Evolutionary conservation across 306 rosid species (phyloP).

Genomic region (Leucaena leucocephala): DNA sequence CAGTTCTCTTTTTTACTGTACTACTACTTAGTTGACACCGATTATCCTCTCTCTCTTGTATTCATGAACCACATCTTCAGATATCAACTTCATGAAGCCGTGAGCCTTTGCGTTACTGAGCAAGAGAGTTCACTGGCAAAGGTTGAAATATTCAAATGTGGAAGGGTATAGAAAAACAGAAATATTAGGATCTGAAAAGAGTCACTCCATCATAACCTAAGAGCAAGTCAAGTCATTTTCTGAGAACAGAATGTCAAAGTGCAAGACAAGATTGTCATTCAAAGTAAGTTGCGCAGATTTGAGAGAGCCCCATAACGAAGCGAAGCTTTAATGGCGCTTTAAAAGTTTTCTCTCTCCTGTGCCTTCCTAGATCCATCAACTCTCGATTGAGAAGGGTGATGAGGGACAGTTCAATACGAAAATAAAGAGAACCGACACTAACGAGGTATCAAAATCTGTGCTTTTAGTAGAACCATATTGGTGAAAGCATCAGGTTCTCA

Average conservation of each 20-base stretch:
- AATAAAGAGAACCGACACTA: too few relatives aligned
- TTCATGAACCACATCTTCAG: background rate
- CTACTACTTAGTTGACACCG: background rate
- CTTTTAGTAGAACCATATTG: background rate
- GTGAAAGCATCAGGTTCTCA: background rate
- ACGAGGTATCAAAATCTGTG: background rate
- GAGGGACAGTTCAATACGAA: too few relatives aligned
- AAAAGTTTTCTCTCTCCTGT: slow-evolving; percentile 6
- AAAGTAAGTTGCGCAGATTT: slow-evolving; percentile 11
- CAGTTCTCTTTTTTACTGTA: background rate
- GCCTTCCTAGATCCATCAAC: background rate
- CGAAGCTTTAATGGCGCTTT: slow-evolving; percentile 33
- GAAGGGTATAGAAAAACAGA: background rate
- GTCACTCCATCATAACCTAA: background rate
- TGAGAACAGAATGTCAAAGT: slow-evolving; percentile 51
- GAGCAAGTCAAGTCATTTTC: slow-evolving; percentile 52
- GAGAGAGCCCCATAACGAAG: slow-evolving; percentile 25
- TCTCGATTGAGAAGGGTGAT: background rate
- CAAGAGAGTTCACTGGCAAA: background rate
- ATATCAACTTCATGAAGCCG: background rate
- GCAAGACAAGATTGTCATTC: slow-evolving; percentile 44
- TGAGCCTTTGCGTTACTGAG: background rate
- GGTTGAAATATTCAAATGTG: background rate
- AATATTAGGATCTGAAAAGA: slow-evolving; percentile 7
- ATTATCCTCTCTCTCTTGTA: background rate